phyloP scores from a whole-genome alignment of 495 filamentous ascomycete genomes.

The Pyrenopolyporus hunteri region DNA sequence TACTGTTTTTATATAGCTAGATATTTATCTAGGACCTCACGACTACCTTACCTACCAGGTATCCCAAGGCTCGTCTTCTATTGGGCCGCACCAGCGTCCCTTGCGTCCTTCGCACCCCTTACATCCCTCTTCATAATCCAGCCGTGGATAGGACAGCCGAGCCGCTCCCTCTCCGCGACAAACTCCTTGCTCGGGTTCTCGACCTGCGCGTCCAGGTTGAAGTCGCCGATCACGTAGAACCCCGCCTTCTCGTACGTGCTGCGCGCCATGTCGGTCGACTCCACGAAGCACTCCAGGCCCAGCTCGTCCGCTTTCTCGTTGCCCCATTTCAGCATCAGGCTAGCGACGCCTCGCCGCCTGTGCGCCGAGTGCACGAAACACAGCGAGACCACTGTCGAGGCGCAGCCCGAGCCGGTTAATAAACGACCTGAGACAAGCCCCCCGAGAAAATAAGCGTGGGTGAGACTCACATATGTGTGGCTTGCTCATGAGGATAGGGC shows the following conservation, averaged over 20 bases:
- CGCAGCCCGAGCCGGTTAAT: too few relatives aligned
- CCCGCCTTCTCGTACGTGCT: slow-evolving; percentile 45
- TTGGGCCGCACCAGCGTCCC: neutral
- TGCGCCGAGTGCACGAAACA: slow-evolving; percentile 28
- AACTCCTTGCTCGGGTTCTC: slow-evolving; percentile 20
- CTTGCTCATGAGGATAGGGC: slow-evolving; percentile 43
- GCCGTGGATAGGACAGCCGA: slow-evolving; percentile 35
- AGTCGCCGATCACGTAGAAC: slow-evolving; percentile 29
- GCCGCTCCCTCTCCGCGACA: slow-evolving; percentile 15
- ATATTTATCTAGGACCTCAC: too few relatives aligned
- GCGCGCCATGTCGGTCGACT: slow-evolving; percentile 46
- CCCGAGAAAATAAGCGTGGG: slow-evolving; percentile 3
- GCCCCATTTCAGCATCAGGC: slow-evolving; percentile 46
- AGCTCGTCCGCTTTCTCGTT: slow-evolving; percentile 45
- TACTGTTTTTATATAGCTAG: too few relatives aligned
- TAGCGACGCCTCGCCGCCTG: slow-evolving; percentile 39
- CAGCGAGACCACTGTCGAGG: slow-evolving; percentile 13
- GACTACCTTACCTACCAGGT: too few relatives aligned
- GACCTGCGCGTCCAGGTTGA: slow-evolving; percentile 15
- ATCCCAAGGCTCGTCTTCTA: neutral
- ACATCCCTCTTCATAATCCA: slow-evolving; percentile 32
- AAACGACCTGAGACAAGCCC: too few relatives aligned
- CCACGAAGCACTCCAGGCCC: slow-evolving; percentile 46
- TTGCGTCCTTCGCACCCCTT: neutral
- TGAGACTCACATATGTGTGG: slow-evolving; percentile 43